These are phyloP conservation scores for Claviceps monticola DNA, from an alignment of 2,329 filamentous ascomycete species.

Conservation along the genomic window DNA sequence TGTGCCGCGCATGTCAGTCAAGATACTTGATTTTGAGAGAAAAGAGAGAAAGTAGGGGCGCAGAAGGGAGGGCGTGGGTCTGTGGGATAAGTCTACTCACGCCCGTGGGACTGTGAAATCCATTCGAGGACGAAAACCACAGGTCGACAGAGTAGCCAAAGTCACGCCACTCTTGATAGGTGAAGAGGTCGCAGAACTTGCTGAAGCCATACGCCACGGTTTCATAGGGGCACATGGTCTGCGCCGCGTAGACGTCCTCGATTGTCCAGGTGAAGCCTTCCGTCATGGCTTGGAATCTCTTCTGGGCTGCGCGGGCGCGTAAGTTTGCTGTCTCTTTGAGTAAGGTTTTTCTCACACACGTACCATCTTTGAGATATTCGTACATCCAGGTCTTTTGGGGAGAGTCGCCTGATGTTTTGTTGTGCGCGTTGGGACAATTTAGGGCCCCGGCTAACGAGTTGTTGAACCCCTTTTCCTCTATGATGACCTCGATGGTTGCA, in stretches of 20 bases:
- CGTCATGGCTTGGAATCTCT: slow-evolving; percentile 42
- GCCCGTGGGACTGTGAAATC: slow-evolving; percentile 50
- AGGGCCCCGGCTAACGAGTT: slow-evolving; percentile 57
- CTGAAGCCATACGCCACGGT: slow-evolving; percentile 65
- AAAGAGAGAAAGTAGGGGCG: background rate
- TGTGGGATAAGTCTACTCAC: slow-evolving; percentile 20
- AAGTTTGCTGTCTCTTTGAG: background rate
- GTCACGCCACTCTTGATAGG: slow-evolving; percentile 57
- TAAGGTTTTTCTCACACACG: slow-evolving; percentile 1
- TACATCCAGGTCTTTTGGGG: slow-evolving; percentile 45
- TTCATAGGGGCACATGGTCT: slow-evolving; percentile 65
- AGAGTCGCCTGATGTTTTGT: slow-evolving; percentile 35
- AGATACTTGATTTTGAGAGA: background rate
- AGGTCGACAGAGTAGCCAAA: slow-evolving; percentile 62
- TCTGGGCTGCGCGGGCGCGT: slow-evolving; percentile 32
- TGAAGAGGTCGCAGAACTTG: slow-evolving; percentile 61
- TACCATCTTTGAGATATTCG: slow-evolving; percentile 49
- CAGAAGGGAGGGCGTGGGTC: no score
- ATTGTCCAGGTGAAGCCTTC: slow-evolving; percentile 49
- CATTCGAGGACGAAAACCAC: slow-evolving; percentile 45
- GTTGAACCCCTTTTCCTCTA: slow-evolving; percentile 50
- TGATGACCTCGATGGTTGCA: slow-evolving; percentile 57
- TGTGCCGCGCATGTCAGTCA: background rate
- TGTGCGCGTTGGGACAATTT: slow-evolving; percentile 48
- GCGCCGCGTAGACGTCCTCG: slow-evolving; percentile 50